These are phyloP conservation scores for Closterium sp. DNA, from an alignment of 139 green algal genomes.

Conservation along the genomic window DNA sequence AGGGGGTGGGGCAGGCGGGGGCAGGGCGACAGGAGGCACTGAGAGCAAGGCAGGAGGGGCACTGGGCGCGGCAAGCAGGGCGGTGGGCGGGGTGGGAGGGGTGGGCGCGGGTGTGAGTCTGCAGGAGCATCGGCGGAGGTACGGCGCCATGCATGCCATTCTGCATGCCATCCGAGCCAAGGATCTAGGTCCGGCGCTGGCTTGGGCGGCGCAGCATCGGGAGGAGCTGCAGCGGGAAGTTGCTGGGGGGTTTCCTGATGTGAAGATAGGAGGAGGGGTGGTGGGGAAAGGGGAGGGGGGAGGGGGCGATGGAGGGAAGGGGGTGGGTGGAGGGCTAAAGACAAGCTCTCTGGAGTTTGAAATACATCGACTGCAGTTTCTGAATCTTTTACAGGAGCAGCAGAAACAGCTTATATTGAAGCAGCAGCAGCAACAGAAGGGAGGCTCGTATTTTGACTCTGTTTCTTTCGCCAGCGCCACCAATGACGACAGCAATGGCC, in stretches of 20 bases:
- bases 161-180: conserved; percentile 66
- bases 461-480: too few relatives aligned
- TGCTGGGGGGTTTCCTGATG: conserved; percentile 54
- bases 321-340: not conserved
- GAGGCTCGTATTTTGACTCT: not conserved
- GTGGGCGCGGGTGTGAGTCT: not conserved
- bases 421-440: not conserved
- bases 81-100: not conserved
- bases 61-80: too few relatives aligned
- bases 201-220: conserved; percentile 74
- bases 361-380: conserved; percentile 80
- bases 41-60: too few relatives aligned
- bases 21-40: too few relatives aligned
- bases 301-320: not conserved
- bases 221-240: conserved; percentile 49
- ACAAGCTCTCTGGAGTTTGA: too few relatives aligned
- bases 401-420: conserved; percentile 12
- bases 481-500: not conserved
- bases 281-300: not conserved
- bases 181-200: conserved; percentile 67
- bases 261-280: not conserved
- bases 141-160: conserved; percentile 69
- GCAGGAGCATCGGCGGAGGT: not conserved
- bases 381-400: conserved; percentile 64
- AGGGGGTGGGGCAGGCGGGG: too few relatives aligned